A percentile compares a stretch with the other conserved stretches of the same genome.
These are phyloP conservation scores for Spinacia oleracea DNA, from an alignment of 179 eudicot genomes.

Conservation along the genomic window DNA sequence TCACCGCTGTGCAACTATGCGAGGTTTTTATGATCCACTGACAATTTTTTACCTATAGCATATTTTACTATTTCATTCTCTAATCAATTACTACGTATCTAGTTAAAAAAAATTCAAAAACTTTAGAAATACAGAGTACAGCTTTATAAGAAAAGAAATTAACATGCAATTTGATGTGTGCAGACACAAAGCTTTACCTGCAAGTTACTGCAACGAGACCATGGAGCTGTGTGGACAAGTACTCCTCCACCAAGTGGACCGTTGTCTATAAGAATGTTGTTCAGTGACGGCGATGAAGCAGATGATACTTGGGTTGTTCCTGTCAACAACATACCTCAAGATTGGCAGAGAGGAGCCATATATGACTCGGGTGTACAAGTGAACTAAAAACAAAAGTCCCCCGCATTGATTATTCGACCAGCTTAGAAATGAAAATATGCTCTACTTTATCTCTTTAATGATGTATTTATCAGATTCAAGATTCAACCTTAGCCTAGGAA, in stretches of 20 bases:
- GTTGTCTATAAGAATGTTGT: conserved; percentile 61
- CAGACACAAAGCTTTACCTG: conserved; percentile 65
- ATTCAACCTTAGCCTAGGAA: neutral
- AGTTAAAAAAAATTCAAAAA: neutral
- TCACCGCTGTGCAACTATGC: conserved; percentile 75
- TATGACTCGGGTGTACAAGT: conserved; percentile 85
- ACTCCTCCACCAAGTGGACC: conserved; percentile 65
- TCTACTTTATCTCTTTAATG: neutral
- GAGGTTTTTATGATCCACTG: conserved; percentile 42
- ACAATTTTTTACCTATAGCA: neutral
- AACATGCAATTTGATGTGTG: conserved; percentile 22
- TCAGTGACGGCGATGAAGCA: conserved; percentile 59
- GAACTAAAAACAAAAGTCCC: conserved; percentile 21
- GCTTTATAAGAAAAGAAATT: neutral
- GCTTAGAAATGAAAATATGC: neutral
- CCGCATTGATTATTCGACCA: neutral
- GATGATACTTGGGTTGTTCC: conserved; percentile 69
- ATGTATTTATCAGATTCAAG: neutral
- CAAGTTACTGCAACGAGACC: conserved; percentile 64
- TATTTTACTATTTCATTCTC: neutral
- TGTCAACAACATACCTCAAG: conserved; percentile 52
- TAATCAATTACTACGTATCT: neutral
- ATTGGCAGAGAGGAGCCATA: conserved; percentile 65
- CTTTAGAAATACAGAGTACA: neutral
- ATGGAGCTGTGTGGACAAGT: conserved; percentile 82